Evolutionary conservation across 2,329 filamentous ascomycete genomes (phyloP).

Genomic region (Xylariomycetidae sp.): DNA sequence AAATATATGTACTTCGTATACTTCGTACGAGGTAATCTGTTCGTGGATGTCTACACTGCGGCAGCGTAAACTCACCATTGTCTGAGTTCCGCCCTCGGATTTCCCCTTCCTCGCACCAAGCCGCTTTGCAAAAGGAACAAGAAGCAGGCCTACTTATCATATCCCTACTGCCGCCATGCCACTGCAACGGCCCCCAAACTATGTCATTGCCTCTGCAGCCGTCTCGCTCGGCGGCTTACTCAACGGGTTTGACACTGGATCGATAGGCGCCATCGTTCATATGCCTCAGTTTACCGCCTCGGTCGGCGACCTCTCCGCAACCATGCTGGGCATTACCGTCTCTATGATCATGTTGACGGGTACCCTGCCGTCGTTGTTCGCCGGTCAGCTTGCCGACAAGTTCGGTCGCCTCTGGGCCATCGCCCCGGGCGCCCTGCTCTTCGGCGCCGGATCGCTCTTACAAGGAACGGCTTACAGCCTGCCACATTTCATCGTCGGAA

Average conservation of each 20-base stretch:
- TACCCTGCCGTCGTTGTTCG: conserved; percentile 52
- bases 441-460: conserved; percentile 47
- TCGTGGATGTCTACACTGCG: too few relatives aligned
- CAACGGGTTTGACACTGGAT: conserved; percentile 34
- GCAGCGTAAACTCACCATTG: too few relatives aligned
- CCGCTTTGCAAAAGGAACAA: too few relatives aligned
- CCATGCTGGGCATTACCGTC: conserved; percentile 53
- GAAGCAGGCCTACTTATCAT: too few relatives aligned
- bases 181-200: too few relatives aligned
- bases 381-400: conserved; percentile 47
- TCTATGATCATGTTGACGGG: conserved; percentile 56
- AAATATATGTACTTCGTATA: too few relatives aligned
- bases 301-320: conserved; percentile 45
- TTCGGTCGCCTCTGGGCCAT: conserved; percentile 43
- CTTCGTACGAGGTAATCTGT: too few relatives aligned
- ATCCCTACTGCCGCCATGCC: too few relatives aligned
- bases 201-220: too few relatives aligned
- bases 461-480: conserved; percentile 44
- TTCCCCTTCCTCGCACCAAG: too few relatives aligned
- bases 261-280: conserved; percentile 28
- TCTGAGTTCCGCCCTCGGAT: too few relatives aligned
- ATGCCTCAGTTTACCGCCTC: conserved; percentile 28
- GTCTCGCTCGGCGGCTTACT: too few relatives aligned
- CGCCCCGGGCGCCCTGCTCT: conserved; percentile 46
- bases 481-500: conserved; percentile 49